Evolutionary conservation across 495 filamentous ascomycete species (phyloP).

Genomic region (Beverwykella pulmonaria): DNA sequence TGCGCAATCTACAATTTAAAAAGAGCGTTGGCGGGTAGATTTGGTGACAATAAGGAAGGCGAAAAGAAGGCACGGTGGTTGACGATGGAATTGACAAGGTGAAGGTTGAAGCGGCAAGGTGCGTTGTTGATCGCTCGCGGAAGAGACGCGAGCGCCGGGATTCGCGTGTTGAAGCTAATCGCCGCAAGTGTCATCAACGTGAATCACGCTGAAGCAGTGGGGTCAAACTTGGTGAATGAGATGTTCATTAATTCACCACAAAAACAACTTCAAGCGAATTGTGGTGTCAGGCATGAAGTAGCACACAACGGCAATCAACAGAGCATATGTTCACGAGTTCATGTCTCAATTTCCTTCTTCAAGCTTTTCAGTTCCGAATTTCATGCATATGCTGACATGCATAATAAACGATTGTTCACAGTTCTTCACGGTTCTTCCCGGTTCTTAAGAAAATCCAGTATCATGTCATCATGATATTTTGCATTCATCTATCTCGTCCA

Average conservation of each 20-base stretch:
- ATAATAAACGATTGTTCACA: neutral
- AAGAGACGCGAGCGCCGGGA: neutral
- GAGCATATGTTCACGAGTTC: neutral
- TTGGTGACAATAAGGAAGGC: neutral
- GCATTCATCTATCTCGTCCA: conserved; percentile 3
- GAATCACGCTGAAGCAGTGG: neutral
- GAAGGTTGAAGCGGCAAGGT: neutral
- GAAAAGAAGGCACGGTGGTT: conserved; percentile 12
- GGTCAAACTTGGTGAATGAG: neutral
- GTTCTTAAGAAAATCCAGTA: no score
- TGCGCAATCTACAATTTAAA: conserved; percentile 6
- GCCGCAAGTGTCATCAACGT: conserved; percentile 1
- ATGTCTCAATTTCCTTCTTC: neutral
- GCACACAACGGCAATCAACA: neutral
- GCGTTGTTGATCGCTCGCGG: neutral
- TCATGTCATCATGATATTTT: neutral
- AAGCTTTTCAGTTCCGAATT: neutral
- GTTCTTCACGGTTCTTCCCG: neutral
- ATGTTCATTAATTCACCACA: neutral
- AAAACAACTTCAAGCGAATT: neutral
- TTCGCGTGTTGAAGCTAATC: neutral
- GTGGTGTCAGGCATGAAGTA: neutral
- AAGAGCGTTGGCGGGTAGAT: conserved; percentile 14
- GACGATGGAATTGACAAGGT: conserved; percentile 1
- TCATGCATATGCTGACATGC: neutral